A percentile compares a stretch with the other conserved stretches of the same genome.
These are phyloP conservation scores for Salix koriyanagi DNA, from an alignment of 345 rosid genomes.

Conservation along the genomic window DNA sequence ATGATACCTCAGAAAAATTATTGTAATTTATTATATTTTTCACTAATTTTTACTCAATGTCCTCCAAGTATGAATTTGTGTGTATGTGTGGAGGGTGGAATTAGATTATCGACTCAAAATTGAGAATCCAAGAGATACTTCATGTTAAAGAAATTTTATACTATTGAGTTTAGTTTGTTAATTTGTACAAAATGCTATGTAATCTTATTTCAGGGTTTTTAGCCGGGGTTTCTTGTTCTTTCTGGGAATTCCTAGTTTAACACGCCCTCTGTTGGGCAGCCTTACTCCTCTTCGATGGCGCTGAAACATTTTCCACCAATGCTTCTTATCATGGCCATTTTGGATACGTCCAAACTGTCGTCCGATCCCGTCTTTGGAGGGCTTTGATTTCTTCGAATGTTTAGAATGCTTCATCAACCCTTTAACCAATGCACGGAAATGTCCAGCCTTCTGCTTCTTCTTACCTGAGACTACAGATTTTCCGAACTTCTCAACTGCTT, in stretches of 20 bases:
- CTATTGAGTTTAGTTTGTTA: too few relatives aligned
- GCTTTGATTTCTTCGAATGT: slow-evolving; percentile 39
- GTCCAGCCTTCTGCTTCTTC: slow-evolving; percentile 31
- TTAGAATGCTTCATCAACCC: slow-evolving; percentile 44
- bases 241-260: slow-evolving; percentile 22
- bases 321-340: neutral
- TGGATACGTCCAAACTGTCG: neutral
- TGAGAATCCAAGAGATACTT: too few relatives aligned
- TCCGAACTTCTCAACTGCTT: slow-evolving; percentile 18
- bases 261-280: slow-evolving; percentile 34
- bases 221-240: too few relatives aligned
- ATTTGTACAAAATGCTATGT: too few relatives aligned
- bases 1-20: too few relatives aligned
- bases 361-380: neutral
- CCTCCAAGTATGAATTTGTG: too few relatives aligned
- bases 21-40: too few relatives aligned
- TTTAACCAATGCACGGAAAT: slow-evolving; percentile 39
- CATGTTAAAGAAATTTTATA: too few relatives aligned
- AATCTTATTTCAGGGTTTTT: too few relatives aligned
- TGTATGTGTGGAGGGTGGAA: too few relatives aligned
- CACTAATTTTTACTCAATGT: too few relatives aligned
- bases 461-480: slow-evolving; percentile 5
- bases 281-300: slow-evolving; percentile 35
- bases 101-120: too few relatives aligned
- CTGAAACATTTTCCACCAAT: slow-evolving; percentile 35